Evolutionary conservation across 192 early-diverging fungal genomes (phyloP).

Genomic region (Dissophora ornata): DNA sequence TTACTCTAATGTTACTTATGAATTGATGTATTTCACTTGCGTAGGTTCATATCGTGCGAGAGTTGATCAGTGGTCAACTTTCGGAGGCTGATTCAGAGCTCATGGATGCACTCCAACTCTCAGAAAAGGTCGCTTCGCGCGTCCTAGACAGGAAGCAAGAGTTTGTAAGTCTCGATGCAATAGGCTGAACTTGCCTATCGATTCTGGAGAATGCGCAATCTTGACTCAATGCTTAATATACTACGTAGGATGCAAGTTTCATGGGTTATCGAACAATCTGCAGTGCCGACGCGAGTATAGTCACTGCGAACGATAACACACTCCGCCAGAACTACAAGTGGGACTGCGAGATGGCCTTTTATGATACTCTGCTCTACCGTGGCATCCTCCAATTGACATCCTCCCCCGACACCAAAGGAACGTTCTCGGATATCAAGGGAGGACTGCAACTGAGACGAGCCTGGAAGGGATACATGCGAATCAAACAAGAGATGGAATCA

Average conservation of each 20-base stretch:
- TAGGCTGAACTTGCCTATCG: too few relatives aligned
- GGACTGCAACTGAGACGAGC: constrained; percentile 51
- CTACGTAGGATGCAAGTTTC: constrained; percentile 41
- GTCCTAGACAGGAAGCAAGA: constrained; percentile 44
- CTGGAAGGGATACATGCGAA: constrained; percentile 56
- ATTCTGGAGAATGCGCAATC: not conserved
- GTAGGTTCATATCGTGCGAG: constrained; percentile 53
- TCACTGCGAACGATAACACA: constrained; percentile 26
- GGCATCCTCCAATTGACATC: constrained; percentile 51
- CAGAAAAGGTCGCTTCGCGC: constrained; percentile 51
- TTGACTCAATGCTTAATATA: not conserved
- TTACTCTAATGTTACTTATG: not conserved
- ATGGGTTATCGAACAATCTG: constrained; percentile 34
- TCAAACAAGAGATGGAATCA: constrained; percentile 53
- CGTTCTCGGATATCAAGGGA: constrained; percentile 55
- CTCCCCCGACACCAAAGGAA: constrained; percentile 51
- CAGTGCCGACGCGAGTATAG: constrained; percentile 24
- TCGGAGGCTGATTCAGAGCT: constrained; percentile 54
- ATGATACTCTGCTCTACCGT: constrained; percentile 54
- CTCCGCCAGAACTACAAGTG: constrained; percentile 57
- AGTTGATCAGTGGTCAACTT: constrained; percentile 53
- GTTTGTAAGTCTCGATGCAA: constrained; percentile 13
- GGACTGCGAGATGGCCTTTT: constrained; percentile 58
- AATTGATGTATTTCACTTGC: not conserved
- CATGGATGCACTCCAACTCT: constrained; percentile 36